Conservation (phyloP, 2,329 filamentous ascomycete genomes). For the Leptosphaerulina australis region DNA sequence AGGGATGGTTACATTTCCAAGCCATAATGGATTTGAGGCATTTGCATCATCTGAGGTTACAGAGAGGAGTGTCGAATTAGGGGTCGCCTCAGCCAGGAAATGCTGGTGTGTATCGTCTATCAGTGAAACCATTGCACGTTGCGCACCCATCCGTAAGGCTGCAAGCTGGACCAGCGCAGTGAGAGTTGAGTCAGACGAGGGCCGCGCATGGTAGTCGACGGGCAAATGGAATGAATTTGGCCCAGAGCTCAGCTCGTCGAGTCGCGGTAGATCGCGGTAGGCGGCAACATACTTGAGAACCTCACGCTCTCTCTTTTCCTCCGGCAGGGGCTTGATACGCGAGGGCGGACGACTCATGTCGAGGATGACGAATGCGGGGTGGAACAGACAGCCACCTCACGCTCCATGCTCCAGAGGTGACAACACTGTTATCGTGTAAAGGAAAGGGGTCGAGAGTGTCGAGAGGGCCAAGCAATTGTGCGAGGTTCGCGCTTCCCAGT, state of each 20-base stretch:
- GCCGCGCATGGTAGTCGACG: constrained; percentile 23
- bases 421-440: not conserved
- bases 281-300: constrained; percentile 36
- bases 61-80: constrained; percentile 32
- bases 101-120: constrained; percentile 45
- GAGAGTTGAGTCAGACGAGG: constrained; percentile 38
- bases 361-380: constrained; percentile 3
- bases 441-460: not conserved
- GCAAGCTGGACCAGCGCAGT: constrained; percentile 47
- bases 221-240: constrained; percentile 18
- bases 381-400: not conserved
- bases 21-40: constrained; percentile 28
- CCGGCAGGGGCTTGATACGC: constrained; percentile 15
- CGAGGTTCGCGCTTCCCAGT: not conserved
- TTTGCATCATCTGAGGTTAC: constrained; percentile 11
- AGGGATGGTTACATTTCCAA: constrained; percentile 41
- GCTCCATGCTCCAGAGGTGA: constrained; percentile 8
- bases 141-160: constrained; percentile 40
- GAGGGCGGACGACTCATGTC: constrained; percentile 6
- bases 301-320: constrained; percentile 36
- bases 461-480: constrained; percentile 3
- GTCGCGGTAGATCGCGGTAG: constrained; percentile 30
- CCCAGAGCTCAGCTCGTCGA: constrained; percentile 17
- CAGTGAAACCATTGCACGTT: constrained; percentile 46
- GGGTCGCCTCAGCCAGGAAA: constrained; percentile 49